Conservation (phyloP, 306 rosid genomes). For the Cicer judaicum region DNA sequence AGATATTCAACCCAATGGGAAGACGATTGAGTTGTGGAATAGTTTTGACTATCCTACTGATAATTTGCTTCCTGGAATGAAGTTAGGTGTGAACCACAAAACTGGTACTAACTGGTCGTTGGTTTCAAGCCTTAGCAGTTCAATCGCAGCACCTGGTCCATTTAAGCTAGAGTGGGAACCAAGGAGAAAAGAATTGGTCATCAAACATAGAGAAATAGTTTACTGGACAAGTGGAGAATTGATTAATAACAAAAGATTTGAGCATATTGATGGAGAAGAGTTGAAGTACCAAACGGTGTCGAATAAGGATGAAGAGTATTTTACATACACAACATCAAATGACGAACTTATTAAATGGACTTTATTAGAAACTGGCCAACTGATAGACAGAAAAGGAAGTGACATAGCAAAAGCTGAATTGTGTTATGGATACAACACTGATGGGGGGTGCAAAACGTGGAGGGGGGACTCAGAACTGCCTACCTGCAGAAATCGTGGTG, state of each 20-base stretch:
- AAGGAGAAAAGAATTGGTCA: neutral
- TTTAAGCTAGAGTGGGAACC: constrained; percentile 51
- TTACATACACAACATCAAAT: neutral
- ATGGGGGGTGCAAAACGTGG: constrained; percentile 36
- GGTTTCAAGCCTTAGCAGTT: neutral
- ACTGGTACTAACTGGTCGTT: constrained; percentile 25
- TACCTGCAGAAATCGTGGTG: neutral
- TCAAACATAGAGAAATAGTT: neutral
- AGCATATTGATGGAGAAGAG: neutral
- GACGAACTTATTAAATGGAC: constrained; percentile 8
- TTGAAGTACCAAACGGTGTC: neutral
- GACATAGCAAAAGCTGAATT: constrained; percentile 35
- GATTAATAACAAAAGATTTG: neutral
- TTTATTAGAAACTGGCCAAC: constrained; percentile 14
- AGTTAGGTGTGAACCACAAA: constrained; percentile 42
- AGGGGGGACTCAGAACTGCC: constrained; percentile 24
- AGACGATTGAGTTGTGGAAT: constrained; percentile 25
- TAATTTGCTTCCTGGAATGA: constrained; percentile 41
- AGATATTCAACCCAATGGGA: constrained; percentile 10
- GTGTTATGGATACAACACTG: constrained; percentile 36
- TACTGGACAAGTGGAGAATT: constrained; percentile 23
- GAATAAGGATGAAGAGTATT: neutral
- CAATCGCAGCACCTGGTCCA: neutral
- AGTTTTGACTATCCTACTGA: constrained; percentile 44
- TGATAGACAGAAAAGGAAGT: neutral